These are phyloP conservation scores for Aaosphaeria pasadenensis DNA, from an alignment of 2,329 filamentous ascomycete genomes.

Conservation along the genomic window DNA sequence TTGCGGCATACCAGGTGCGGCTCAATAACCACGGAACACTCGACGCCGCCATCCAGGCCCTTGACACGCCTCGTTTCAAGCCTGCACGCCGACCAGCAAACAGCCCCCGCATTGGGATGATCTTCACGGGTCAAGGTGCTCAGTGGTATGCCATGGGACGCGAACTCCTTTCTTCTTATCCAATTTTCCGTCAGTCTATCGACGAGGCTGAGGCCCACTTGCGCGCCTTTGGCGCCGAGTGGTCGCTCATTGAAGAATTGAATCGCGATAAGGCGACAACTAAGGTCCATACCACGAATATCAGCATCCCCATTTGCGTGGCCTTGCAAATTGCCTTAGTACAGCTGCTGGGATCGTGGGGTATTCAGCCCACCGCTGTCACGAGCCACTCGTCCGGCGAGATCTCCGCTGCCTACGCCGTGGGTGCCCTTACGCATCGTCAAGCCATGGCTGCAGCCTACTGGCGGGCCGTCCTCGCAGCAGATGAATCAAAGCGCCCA, in stretches of 20 bases:
- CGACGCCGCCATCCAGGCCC: neutral
- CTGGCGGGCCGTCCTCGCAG: slow-evolving; percentile 1
- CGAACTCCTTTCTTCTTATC: slow-evolving; percentile 9
- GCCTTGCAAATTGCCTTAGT: slow-evolving; percentile 17
- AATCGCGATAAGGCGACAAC: slow-evolving; percentile 2
- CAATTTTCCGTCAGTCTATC: slow-evolving; percentile 7
- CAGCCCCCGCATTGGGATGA: slow-evolving; percentile 24
- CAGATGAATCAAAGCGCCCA: neutral
- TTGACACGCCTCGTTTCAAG: neutral
- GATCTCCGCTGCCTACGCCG: slow-evolving; percentile 20
- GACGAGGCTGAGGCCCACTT: slow-evolving; percentile 1
- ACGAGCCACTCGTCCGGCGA: slow-evolving; percentile 21
- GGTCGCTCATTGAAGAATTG: slow-evolving; percentile 18
- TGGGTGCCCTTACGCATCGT: slow-evolving; percentile 3
- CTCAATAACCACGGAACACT: neutral
- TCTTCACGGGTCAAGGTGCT: slow-evolving; percentile 33
- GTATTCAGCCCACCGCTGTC: slow-evolving; percentile 9
- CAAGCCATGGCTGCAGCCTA: neutral
- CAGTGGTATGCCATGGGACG: slow-evolving; percentile 22
- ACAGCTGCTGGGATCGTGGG: slow-evolving; percentile 8
- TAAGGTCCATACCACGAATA: slow-evolving; percentile 5
- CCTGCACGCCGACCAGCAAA: slow-evolving; percentile 8
- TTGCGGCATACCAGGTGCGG: slow-evolving; percentile 3
- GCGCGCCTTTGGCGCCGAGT: slow-evolving; percentile 4
- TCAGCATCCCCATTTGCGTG: slow-evolving; percentile 10